Conservation (phyloP, 2,329 filamentous ascomycete species). For the Macrophomina phaseolina region DNA sequence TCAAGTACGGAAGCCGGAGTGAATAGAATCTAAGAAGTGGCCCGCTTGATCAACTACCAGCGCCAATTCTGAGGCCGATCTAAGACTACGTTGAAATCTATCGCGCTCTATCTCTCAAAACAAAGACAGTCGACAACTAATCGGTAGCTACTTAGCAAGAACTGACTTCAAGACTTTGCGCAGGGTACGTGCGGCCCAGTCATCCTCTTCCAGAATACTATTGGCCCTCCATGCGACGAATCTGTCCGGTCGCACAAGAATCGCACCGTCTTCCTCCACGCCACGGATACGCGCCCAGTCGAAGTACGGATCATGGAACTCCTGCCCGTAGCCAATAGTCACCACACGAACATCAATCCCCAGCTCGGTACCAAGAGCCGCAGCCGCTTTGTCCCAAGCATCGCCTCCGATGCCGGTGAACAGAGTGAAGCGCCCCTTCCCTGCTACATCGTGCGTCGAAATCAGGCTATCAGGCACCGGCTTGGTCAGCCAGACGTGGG, state of each 20-base stretch:
- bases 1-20: no score
- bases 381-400: slow-evolving; percentile 60
- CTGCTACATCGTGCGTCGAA: slow-evolving; percentile 66
- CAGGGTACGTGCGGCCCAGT: no score
- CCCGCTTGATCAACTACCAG: no score
- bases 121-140: no score
- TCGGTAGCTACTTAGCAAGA: no score
- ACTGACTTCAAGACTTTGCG: no score
- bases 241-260: slow-evolving; percentile 64
- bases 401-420: slow-evolving; percentile 59
- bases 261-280: slow-evolving; percentile 63
- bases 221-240: slow-evolving; percentile 60
- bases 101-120: no score
- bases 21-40: no score
- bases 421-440: slow-evolving; percentile 50
- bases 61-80: no score
- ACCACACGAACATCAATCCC: slow-evolving; percentile 57
- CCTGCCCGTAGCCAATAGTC: slow-evolving; percentile 62
- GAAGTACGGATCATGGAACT: slow-evolving; percentile 67
- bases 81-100: no score
- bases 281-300: slow-evolving; percentile 63
- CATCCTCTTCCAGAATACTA: no score
- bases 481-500: slow-evolving; percentile 67
- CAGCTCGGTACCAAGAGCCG: slow-evolving; percentile 44
- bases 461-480: slow-evolving; percentile 50